Evolutionary conservation across 1,284 basidiomycete species (phyloP).

Genomic region (Megacollybia platyphylla): DNA sequence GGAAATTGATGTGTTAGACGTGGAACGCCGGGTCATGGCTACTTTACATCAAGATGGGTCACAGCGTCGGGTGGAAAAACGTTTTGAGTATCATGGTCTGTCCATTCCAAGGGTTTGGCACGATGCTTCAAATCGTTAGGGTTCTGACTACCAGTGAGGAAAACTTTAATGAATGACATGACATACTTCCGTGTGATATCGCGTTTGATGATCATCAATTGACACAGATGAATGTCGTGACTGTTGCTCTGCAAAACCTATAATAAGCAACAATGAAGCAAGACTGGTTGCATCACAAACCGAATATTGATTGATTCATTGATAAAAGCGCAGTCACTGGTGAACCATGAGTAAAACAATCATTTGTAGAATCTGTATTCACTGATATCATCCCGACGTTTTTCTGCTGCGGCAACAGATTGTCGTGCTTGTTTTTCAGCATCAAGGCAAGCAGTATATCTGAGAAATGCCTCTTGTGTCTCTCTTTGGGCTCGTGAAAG

Average conservation of each 20-base stretch:
- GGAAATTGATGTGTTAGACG: background rate
- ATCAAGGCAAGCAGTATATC: slow-evolving; percentile 57
- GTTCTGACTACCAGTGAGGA: slow-evolving; percentile 3
- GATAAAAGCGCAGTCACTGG: slow-evolving; percentile 39
- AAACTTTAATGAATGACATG: slow-evolving; percentile 3
- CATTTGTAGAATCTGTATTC: slow-evolving; percentile 12
- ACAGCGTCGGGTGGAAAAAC: slow-evolving; percentile 33
- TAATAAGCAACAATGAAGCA: slow-evolving; percentile 5
- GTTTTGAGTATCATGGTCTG: slow-evolving; percentile 8
- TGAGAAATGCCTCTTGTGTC: slow-evolving; percentile 56
- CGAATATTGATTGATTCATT: slow-evolving; percentile 26
- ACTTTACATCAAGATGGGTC: slow-evolving; percentile 35
- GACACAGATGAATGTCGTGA: slow-evolving; percentile 35
- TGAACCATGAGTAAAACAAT: slow-evolving; percentile 5
- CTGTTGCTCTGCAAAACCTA: slow-evolving; percentile 13
- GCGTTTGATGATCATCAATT: slow-evolving; percentile 24
- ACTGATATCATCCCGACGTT: slow-evolving; percentile 61
- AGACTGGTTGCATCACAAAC: slow-evolving; percentile 4
- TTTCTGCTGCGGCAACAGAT: slow-evolving; percentile 49
- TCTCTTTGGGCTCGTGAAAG: slow-evolving; percentile 50
- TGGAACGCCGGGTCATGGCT: background rate
- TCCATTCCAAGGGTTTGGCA: slow-evolving; percentile 10
- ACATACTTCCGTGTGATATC: slow-evolving; percentile 25
- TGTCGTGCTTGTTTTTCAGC: slow-evolving; percentile 51
- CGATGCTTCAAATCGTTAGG: slow-evolving; percentile 11